phyloP scores from a whole-genome alignment of 352 stramenopile genomes.

The Globisporangium alternatum region DNA sequence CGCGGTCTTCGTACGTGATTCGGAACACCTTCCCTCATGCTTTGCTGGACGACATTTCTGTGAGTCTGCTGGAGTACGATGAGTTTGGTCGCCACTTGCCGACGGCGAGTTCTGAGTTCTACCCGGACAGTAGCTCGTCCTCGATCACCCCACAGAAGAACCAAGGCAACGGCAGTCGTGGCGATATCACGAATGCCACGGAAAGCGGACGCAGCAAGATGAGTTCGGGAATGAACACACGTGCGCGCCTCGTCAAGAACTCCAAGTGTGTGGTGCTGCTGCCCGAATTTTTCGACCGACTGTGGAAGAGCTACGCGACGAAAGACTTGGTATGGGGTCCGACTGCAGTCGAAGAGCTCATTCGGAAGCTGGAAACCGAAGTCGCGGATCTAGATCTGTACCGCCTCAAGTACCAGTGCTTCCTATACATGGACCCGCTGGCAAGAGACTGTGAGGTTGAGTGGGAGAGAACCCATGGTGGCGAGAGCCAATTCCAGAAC shows the following conservation, averaged over 20 bases:
- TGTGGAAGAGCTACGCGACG: constrained; percentile 68
- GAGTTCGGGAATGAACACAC: constrained; percentile 73
- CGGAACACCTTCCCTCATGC: constrained; percentile 83
- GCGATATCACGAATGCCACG: constrained; percentile 62
- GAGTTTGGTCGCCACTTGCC: constrained; percentile 78
- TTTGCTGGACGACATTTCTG: constrained; percentile 73
- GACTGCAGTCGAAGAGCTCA: constrained; percentile 70
- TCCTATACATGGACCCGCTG: constrained; percentile 77
- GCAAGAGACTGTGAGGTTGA: constrained; percentile 52
- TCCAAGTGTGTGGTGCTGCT: constrained; percentile 80
- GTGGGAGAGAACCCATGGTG: constrained; percentile 32
- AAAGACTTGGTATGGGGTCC: constrained; percentile 84
- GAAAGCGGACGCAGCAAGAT: constrained; percentile 71
- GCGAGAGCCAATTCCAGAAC: constrained; percentile 18
- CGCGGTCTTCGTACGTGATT: constrained; percentile 78
- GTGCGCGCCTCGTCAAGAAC: constrained; percentile 63
- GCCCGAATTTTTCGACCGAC: constrained; percentile 84
- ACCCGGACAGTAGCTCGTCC: constrained; percentile 34
- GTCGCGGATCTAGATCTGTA: constrained; percentile 75
- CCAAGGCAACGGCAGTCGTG: constrained; percentile 29
- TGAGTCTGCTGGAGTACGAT: constrained; percentile 76
- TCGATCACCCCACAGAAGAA: constrained; percentile 31
- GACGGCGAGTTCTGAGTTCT: constrained; percentile 44
- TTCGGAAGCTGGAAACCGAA: constrained; percentile 65
- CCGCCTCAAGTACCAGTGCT: constrained; percentile 76